Percentiles rank a stretch among this genome's conserved stretches.
These are phyloP conservation scores for Pleurotus tuber-regium DNA, from an alignment of 768 basidiomycete genomes.

Conservation along the genomic window DNA sequence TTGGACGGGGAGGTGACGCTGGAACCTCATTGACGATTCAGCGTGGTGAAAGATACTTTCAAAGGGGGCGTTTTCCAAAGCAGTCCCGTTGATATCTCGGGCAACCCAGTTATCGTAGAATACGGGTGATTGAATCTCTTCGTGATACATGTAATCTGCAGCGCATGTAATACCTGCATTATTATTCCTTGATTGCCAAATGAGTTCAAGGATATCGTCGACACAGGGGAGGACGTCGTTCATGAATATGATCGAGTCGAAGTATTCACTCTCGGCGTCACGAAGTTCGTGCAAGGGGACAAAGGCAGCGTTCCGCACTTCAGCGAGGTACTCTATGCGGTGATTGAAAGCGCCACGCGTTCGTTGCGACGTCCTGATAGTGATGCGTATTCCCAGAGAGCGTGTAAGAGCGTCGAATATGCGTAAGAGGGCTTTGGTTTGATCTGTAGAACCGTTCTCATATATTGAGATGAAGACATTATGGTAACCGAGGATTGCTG, in stretches of 20 bases:
- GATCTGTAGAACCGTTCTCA: constrained; percentile 98
- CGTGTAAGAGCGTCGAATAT: constrained; percentile 93
- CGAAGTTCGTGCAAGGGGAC: constrained; percentile 93
- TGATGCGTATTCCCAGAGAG: constrained; percentile 87
- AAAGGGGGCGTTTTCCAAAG: constrained; percentile 96
- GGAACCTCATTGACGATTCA: constrained; percentile 77
- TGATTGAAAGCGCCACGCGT: constrained; percentile 97
- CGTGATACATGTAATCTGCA: constrained; percentile 98
- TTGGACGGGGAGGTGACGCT: constrained; percentile 89
- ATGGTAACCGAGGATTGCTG: constrained; percentile 91
- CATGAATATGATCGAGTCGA: constrained; percentile 98
- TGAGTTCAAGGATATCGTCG: constrained; percentile 96
- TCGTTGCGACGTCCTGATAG: constrained; percentile 89
- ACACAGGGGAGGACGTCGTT: constrained; percentile 98
- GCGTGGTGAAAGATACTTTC: constrained; percentile 90
- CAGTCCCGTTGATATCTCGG: constrained; percentile 97
- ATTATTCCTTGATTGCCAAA: constrained; percentile 90
- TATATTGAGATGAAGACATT: constrained; percentile 99
- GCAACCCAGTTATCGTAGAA: constrained; percentile 99
- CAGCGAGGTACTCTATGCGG: constrained; percentile 99
- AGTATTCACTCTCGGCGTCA: constrained; percentile 89
- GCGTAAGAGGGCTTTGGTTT: constrained; percentile 93
- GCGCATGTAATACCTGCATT: constrained; percentile 99
- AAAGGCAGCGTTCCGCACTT: constrained; percentile 98
- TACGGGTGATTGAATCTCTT: constrained; percentile 89